A percentile compares a stretch with the other conserved stretches of the same genome.
Conservation (phyloP, 2,329 filamentous ascomycete species). For the Cladophialophora carrionii region DNA sequence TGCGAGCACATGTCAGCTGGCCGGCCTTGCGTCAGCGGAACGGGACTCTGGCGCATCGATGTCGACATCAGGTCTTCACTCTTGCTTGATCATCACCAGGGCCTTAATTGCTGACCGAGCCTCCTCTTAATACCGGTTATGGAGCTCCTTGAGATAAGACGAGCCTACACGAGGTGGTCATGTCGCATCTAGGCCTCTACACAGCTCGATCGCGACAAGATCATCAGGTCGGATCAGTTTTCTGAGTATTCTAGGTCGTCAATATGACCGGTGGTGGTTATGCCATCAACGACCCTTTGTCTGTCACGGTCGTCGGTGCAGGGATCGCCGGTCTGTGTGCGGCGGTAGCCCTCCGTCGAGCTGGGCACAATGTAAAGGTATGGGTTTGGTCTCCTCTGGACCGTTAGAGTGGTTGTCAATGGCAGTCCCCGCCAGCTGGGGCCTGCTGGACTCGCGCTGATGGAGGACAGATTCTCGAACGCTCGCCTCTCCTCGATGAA, state of each 20-base stretch:
- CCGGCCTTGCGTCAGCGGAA: background rate
- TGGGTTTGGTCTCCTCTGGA: too few relatives aligned
- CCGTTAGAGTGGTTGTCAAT: background rate
- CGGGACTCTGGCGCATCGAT: background rate
- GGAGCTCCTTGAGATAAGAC: background rate
- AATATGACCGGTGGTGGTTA: background rate
- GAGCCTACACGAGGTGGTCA: background rate
- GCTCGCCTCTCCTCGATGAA: background rate
- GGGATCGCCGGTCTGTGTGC: slow-evolving; percentile 13
- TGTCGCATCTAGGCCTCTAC: background rate
- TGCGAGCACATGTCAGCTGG: background rate
- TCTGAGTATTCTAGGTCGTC: background rate
- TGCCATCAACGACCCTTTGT: background rate
- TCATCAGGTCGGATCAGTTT: background rate
- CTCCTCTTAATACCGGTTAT: background rate
- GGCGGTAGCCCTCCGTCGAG: slow-evolving; percentile 10
- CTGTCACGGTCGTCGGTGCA: background rate
- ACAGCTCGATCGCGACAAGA: background rate
- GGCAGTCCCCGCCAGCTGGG: too few relatives aligned
- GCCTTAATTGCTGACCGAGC: background rate
- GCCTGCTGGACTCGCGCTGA: background rate
- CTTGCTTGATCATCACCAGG: background rate
- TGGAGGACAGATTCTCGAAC: slow-evolving; percentile 2
- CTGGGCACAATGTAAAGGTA: slow-evolving; percentile 10
- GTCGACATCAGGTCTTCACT: background rate